These are phyloP conservation scores for Fistulina hepatica DNA, from an alignment of 1,284 basidiomycete genomes.

Conservation along the genomic window DNA sequence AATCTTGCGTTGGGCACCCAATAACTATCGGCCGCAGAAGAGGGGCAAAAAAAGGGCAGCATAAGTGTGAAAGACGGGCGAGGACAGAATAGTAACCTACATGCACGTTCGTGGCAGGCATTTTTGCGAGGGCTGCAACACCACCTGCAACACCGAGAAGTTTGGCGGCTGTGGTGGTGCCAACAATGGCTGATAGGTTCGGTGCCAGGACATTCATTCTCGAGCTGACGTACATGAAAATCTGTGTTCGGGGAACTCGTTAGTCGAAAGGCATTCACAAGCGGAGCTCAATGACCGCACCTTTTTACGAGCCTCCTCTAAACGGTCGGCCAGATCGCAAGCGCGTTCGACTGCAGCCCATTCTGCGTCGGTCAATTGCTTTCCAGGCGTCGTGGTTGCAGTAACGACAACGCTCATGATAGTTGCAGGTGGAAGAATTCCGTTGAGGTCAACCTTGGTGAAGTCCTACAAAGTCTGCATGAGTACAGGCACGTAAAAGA, in stretches of 20 bases:
- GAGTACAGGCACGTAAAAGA: conserved; percentile 3
- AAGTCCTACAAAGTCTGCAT: conserved; percentile 44
- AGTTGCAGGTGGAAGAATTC: conserved; percentile 81
- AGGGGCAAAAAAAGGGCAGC: conserved; percentile 3
- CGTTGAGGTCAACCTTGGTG: conserved; percentile 71
- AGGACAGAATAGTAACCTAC: conserved; percentile 29
- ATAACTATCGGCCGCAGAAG: conserved; percentile 42
- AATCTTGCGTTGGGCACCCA: conserved; percentile 89
- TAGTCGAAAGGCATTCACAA: neutral
- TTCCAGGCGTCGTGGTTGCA: conserved; percentile 83
- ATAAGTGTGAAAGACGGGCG: neutral
- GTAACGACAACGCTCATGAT: conserved; percentile 96
- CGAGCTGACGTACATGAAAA: conserved; percentile 98
- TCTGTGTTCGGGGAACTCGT: conserved; percentile 34
- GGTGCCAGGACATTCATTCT: conserved; percentile 97
- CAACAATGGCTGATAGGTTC: conserved; percentile 95
- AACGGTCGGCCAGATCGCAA: conserved; percentile 76
- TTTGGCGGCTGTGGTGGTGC: conserved; percentile 96
- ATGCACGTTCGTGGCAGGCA: conserved; percentile 94
- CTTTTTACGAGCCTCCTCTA: conserved; percentile 83
- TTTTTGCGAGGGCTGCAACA: conserved; percentile 81
- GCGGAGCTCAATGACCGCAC: conserved; percentile 30
- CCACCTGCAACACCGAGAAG: conserved; percentile 96
- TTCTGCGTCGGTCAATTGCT: conserved; percentile 54
- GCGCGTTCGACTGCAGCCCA: conserved; percentile 81